Evolutionary conservation across 1,139 yeast genomes (phyloP).

Genomic region (Pneumocystis murina): DNA sequence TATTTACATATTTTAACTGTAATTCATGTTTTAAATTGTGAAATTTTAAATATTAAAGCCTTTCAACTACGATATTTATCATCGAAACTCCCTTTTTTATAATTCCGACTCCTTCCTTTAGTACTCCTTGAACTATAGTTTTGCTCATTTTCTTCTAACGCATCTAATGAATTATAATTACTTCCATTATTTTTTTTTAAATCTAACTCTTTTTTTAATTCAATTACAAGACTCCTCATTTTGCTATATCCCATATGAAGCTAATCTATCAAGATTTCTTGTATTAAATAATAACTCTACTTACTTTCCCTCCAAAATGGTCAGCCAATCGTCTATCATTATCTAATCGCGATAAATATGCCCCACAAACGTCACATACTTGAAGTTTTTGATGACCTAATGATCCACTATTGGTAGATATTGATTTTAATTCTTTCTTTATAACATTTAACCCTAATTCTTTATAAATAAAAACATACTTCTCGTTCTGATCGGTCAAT

Average conservation of each 20-base stretch:
- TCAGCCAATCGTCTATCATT: slow-evolving; percentile 82
- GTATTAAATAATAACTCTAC: neutral
- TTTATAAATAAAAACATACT: slow-evolving; percentile 29
- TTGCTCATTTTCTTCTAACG: neutral
- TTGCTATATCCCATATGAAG: neutral
- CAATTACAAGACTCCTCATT: neutral
- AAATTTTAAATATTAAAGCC: neutral
- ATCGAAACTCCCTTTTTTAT: neutral
- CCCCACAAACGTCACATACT: slow-evolving; percentile 86
- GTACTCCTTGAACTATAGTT: neutral
- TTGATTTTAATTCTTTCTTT: slow-evolving; percentile 9
- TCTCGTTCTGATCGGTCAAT: slow-evolving; percentile 16
- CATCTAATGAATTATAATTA: neutral
- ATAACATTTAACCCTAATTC: neutral
- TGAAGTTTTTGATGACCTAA: slow-evolving; percentile 82
- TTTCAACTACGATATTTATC: neutral
- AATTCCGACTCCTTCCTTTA: neutral
- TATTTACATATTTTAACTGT: neutral
- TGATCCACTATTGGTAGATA: slow-evolving; percentile 67
- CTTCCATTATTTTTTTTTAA: neutral
- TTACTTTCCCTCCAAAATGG: slow-evolving; percentile 60
- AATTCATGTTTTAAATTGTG: neutral
- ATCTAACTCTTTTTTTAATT: neutral
- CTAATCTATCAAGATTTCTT: neutral
- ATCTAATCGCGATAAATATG: slow-evolving; percentile 72